Base-by-base conservation (phyloP, 2,329 filamentous ascomycete genomes). In the Epicoccum nigrum region DNA sequence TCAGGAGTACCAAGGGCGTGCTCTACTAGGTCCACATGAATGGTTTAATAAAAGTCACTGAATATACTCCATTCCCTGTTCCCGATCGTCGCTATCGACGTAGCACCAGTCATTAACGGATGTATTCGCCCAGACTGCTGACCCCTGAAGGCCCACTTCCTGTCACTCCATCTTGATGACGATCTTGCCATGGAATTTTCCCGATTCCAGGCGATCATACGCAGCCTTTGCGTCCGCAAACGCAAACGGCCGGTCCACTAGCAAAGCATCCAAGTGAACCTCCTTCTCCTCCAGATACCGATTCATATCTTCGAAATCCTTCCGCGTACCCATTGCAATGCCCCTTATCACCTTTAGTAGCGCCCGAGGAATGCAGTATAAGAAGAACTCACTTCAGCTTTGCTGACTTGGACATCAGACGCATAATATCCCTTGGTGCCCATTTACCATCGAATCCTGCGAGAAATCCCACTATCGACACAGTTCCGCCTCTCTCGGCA, bases 1-100 rank as follows among this genome's bases (percentile, higher is more conserved):
- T 97, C 20, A 90, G 92, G 45, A 97, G 92, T 78, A 97, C 93
- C 7, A 97, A 97, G 83, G 93, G 93, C 9, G 96, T 96, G 27
- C 74, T 97, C 74, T 85, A 75, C 50, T 74, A 64, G 47, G 32
- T 9, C n/a, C n/a, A n/a, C n/a, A n/a, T n/a, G n/a, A n/a, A n/a
- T n/a, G n/a, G n/a, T n/a, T n/a, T n/a, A n/a, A n/a, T n/a, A n/a
- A n/a, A n/a, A n/a, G n/a, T n/a, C n/a, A n/a, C n/a, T n/a, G n/a
- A n/a, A n/a, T n/a, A n/a, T n/a, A n/a, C n/a, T n/a, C n/a, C n/a
- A n/a, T n/a, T n/a, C n/a, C n/a, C n/a, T n/a, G n/a, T n/a, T n/a
- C n/a, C n/a, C n/a, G n/a, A n/a, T n/a, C n/a, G n/a, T n/a, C n/a
- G n/a, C n/a, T n/a, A n/a, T n/a, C n/a, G n/a, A n/a, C n/a, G n/a